Conservation (phyloP, 495 filamentous ascomycete genomes). For the Cryomyces antarcticus region DNA sequence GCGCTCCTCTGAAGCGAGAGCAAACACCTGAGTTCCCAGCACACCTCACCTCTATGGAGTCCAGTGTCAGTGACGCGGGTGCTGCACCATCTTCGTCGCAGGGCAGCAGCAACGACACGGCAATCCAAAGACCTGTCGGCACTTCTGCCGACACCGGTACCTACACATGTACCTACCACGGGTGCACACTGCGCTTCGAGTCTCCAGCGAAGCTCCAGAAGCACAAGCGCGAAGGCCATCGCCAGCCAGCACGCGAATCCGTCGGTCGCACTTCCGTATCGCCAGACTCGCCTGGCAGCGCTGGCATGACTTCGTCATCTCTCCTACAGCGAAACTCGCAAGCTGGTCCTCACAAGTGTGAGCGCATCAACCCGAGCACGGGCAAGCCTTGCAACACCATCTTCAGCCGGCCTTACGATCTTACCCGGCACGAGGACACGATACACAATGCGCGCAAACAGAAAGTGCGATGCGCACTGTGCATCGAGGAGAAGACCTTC, state of each 20-base stretch:
- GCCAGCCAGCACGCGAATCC: slow-evolving; percentile 25
- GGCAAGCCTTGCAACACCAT: slow-evolving; percentile 90
- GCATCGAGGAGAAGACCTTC: slow-evolving; percentile 95
- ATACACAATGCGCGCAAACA: slow-evolving; percentile 89
- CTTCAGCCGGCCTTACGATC: slow-evolving; percentile 94
- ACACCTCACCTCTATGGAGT: slow-evolving; percentile 42
- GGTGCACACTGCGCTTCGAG: slow-evolving; percentile 75
- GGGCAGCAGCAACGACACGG: slow-evolving; percentile 12
- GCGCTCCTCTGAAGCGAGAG: slow-evolving; percentile 14
- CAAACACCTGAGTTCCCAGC: slow-evolving; percentile 37
- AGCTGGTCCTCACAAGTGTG: slow-evolving; percentile 75
- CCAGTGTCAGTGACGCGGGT: slow-evolving; percentile 34
- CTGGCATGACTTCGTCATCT: slow-evolving; percentile 29
- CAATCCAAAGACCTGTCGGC: slow-evolving; percentile 30
- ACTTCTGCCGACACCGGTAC: slow-evolving; percentile 63
- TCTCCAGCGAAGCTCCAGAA: slow-evolving; percentile 72
- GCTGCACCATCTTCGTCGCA: slow-evolving; percentile 5
- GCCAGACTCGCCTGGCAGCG: slow-evolving; percentile 16
- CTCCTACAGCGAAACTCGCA: slow-evolving; percentile 48
- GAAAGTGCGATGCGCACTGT: slow-evolving; percentile 86
- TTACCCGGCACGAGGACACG: slow-evolving; percentile 92
- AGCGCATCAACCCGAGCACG: slow-evolving; percentile 84
- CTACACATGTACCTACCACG: slow-evolving; percentile 89
- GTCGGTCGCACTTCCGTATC: slow-evolving; percentile 19
- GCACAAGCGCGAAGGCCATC: slow-evolving; percentile 87